A percentile compares a stretch with the other conserved stretches of the same genome.
Evolutionary conservation across 1,284 basidiomycete genomes (phyloP).

Genomic region (Sanghuangporus sanghuang): DNA sequence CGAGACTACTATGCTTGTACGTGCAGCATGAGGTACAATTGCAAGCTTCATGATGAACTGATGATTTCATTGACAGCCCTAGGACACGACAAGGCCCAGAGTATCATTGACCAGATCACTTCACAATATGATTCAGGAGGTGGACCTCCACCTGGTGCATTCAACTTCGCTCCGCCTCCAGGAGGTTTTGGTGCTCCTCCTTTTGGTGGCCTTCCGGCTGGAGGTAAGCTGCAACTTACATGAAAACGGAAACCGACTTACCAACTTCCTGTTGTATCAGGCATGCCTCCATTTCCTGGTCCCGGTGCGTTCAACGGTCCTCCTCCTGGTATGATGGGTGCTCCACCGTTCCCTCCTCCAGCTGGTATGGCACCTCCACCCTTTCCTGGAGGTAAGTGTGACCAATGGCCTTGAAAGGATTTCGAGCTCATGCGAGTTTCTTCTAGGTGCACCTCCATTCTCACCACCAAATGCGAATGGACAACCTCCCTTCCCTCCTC

Average conservation of each 20-base stretch:
- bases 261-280: constrained; percentile 6
- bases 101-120: constrained; percentile 94
- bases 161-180: constrained; percentile 66
- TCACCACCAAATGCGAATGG: constrained; percentile 39
- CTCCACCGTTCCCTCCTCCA: constrained; percentile 19
- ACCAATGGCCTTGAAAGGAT: background rate
- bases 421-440: constrained; percentile 10
- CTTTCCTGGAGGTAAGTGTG: constrained; percentile 36
- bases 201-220: constrained; percentile 28
- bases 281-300: constrained; percentile 50
- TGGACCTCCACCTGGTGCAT: constrained; percentile 80
- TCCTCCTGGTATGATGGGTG: constrained; percentile 23
- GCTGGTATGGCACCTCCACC: constrained; percentile 31
- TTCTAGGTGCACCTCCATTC: constrained; percentile 52
- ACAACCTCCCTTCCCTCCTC: constrained; percentile 41
- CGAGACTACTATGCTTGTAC: constrained; percentile 94
- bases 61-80: constrained; percentile 51
- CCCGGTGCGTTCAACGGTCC: constrained; percentile 38
- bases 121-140: constrained; percentile 82
- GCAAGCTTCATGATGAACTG: background rate
- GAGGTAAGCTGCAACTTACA: constrained; percentile 14
- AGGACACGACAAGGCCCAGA: constrained; percentile 94
- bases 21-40: constrained; percentile 24
- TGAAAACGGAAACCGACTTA: background rate
- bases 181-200: constrained; percentile 42